Evolutionary conservation across 228 moss, liverwort and hornwort species (phyloP), one percentile per base, ranked within the genome.

Genomic region (Sphagnum magellanicum): DNA sequence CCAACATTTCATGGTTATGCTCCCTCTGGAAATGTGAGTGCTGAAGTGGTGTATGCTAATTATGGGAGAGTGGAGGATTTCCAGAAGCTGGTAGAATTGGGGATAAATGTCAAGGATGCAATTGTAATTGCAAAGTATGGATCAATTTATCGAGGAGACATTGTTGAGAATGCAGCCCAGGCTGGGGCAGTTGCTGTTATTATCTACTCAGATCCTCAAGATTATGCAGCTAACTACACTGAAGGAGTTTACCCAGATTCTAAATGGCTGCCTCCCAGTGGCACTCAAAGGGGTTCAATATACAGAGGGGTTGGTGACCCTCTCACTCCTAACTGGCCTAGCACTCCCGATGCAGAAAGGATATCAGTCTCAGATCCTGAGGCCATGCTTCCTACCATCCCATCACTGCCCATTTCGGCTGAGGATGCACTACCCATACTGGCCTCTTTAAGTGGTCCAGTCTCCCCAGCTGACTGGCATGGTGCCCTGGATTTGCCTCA

Each of bases 301-400:
- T 89, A 13, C 46, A 66, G 71, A 70, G 91, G 89, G 50, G 32
- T 83, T 15, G 96, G 96, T 58, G 96, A 96, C 74, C 96, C 96
- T 17, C 81, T 92, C 65, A 96, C 96, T 4, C 96, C 96, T 7
- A 92, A 92, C 7, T 96, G 96, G 96, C 79, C 83, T 48, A 92
- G 92, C 63, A 86, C 81, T 48, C 61, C 64, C 52, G 83, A 76
- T 67, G 77, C 91, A 52, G 89, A 96, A 72, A 81, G 84, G 60
- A 46, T 96, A 32, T 78, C 80, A 8, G 47, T 77, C 53, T 73
- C 82, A 69, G 84, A 81, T 63, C 83, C 83, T 61, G 60, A 74
- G 16, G 77, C 88, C 8, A 53, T 61, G 50, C 75, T 92, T 60
- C 80, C 96, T 0, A 75, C 67, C 63, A 96, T 96, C 17, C 96